Evolutionary conservation across 2,329 filamentous ascomycete species (phyloP), one percentile per base, ranked within the genome.

Genomic region (Talaromyces verruculosus): DNA sequence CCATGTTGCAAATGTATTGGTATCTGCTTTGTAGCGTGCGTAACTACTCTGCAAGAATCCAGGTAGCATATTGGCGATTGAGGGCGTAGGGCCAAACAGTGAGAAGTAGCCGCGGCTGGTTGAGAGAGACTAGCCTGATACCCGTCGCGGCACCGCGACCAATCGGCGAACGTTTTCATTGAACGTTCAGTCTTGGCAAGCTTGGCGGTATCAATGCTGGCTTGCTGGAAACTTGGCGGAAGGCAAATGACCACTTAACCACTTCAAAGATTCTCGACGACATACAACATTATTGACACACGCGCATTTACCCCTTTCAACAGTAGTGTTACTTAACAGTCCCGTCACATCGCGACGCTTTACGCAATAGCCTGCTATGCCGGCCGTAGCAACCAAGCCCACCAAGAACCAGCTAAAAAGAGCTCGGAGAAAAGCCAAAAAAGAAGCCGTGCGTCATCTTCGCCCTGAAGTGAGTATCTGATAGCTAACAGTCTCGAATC

Each of bases 1-100:
- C 72, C 73, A 75, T 17, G 72, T 70, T 67, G 71, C 73, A 64
- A 74, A 73, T 1, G 57, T 69, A 62, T 73, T 70, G 41, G 72
- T 73, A 64, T 74, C 72, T 39, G 58, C 64, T 63, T 74, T 75
- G 68, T 74, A 74, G 55, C 70, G 70, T 3, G 61, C 61, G 51
- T 74, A 73, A 61, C 71, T 74, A 61, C 69, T 70, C 55, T 69
- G 68, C 47, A 74, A 61, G 65, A 67, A 73, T 59, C 67, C 57
- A n/a, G 72, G 72, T 35, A 74, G 65, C 70, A 74, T 73, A 7
- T 37, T 65, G 63, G 51, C 25, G 45, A 47, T 47, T 35, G 33
- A 6, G 30, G 30, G 30, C 25, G 25, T 25, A 33, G 7, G 30
- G 30, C 30, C 30, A 33, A 33, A 7, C 5, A 33, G 30, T 35